Evolutionary conservation across 1,284 basidiomycete species (phyloP).

Genomic region (Laetiporus sulphureus): DNA sequence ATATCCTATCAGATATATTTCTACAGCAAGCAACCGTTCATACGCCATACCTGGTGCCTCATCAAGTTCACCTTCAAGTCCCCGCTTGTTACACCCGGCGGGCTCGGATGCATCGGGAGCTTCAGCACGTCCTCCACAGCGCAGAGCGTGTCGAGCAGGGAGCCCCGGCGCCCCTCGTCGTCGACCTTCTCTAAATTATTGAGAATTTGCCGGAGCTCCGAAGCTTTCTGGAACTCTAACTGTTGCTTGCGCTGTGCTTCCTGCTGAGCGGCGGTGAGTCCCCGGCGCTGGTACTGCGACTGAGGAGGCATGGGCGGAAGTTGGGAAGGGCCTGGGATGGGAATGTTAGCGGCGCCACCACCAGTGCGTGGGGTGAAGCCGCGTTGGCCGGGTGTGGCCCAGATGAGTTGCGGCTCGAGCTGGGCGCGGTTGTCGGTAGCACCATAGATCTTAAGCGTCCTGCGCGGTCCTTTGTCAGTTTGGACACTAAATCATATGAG

Average conservation of each 20-base stretch:
- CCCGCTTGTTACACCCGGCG: constrained; percentile 60
- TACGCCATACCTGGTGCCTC: constrained; percentile 62
- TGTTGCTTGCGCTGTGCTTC: constrained; percentile 38
- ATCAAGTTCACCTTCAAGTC: constrained; percentile 66
- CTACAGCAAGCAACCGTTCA: constrained; percentile 1
- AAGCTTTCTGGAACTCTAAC: constrained; percentile 50
- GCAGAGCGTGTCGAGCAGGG: constrained; percentile 62
- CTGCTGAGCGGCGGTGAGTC: constrained; percentile 24
- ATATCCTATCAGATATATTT: constrained; percentile 4
- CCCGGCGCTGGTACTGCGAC: no score
- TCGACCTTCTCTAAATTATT: constrained; percentile 68
- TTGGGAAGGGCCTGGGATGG: constrained; percentile 7
- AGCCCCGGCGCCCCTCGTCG: constrained; percentile 66
- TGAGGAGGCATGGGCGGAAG: constrained; percentile 1
- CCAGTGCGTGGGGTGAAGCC: constrained; percentile 37
- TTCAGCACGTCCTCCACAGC: constrained; percentile 63
- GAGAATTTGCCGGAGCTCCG: constrained; percentile 60
- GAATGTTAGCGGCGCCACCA: constrained; percentile 5
- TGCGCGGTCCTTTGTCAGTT: constrained; percentile 2
- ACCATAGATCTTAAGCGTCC: constrained; percentile 69
- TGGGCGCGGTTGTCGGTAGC: constrained; percentile 46
- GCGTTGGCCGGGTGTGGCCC: constrained; percentile 66
- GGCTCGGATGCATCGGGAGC: constrained; percentile 57
- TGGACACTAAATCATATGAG: background rate
- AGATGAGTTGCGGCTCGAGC: constrained; percentile 61